Evolutionary conservation across 1,139 yeast species (phyloP).

Genomic region (Geotrichum bryndzae): DNA sequence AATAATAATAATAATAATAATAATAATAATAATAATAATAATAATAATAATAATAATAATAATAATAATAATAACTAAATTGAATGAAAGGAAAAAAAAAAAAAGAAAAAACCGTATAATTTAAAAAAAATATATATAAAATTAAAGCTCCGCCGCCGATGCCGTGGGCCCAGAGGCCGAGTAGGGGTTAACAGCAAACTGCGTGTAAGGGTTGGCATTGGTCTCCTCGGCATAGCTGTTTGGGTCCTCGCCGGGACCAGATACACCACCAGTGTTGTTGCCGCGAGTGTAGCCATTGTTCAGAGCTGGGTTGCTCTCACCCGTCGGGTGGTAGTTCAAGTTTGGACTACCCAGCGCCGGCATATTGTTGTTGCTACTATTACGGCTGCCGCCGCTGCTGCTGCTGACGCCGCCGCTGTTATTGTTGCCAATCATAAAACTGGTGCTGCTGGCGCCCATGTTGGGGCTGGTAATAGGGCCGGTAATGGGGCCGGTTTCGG

Average conservation of each 20-base stretch:
- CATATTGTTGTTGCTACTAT: neutral
- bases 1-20: no score
- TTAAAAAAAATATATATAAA: no score
- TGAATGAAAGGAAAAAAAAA: neutral
- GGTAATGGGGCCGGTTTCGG: slow-evolving; percentile 3
- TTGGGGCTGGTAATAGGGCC: neutral
- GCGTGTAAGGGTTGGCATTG: neutral
- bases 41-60: no score
- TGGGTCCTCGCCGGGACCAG: neutral
- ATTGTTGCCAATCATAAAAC: neutral
- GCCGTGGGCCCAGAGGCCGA: neutral
- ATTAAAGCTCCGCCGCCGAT: neutral
- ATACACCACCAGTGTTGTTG: neutral
- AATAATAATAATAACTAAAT: no score
- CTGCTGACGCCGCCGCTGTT: neutral
- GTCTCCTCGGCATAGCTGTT: neutral
- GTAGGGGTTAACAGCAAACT: neutral
- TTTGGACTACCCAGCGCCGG: neutral
- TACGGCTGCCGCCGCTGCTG: neutral
- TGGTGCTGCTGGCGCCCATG: neutral
- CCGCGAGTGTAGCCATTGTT: neutral
- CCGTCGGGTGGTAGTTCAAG: no score
- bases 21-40: no score
- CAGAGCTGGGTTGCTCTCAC: neutral
- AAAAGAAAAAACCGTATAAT: no score